Evolutionary conservation across 192 early-diverging fungal genomes (phyloP).

Genomic region (Haplosporangium gracile): DNA sequence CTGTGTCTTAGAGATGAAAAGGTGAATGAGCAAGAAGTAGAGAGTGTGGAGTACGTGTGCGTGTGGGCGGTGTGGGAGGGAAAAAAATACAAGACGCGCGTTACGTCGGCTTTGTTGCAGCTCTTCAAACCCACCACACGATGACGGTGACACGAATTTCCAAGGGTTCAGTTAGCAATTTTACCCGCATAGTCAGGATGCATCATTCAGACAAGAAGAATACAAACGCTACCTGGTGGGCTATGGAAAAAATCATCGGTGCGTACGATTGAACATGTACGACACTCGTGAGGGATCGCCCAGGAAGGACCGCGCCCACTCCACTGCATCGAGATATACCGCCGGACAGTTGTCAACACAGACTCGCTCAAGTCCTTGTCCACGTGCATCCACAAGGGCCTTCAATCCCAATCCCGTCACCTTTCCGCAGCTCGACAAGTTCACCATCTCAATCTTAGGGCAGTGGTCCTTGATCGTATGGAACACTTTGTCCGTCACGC

Average conservation of each 20-base stretch:
- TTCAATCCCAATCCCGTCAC: conserved; percentile 37
- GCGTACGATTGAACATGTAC: conserved; percentile 14
- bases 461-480: conserved; percentile 32
- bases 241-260: not conserved
- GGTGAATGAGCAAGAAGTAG: too few species aligned
- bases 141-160: conserved; percentile 6
- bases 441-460: conserved; percentile 32
- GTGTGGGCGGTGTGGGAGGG: too few species aligned
- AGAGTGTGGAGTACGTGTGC: too few species aligned
- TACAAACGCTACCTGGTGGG: not conserved
- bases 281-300: conserved; percentile 29
- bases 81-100: not conserved
- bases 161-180: not conserved
- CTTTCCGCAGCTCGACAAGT: conserved; percentile 23
- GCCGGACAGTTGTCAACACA: conserved; percentile 35
- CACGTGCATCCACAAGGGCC: conserved; percentile 38
- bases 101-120: not conserved
- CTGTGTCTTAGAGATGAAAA: too few species aligned
- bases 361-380: conserved; percentile 23
- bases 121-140: not conserved
- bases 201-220: not conserved
- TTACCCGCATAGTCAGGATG: not conserved
- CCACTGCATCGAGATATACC: conserved; percentile 35
- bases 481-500: conserved; percentile 34
- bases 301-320: conserved; percentile 23